Base-by-base conservation (phyloP, 176 grass and related monocot genomes). In the Microstegium vimineum region DNA sequence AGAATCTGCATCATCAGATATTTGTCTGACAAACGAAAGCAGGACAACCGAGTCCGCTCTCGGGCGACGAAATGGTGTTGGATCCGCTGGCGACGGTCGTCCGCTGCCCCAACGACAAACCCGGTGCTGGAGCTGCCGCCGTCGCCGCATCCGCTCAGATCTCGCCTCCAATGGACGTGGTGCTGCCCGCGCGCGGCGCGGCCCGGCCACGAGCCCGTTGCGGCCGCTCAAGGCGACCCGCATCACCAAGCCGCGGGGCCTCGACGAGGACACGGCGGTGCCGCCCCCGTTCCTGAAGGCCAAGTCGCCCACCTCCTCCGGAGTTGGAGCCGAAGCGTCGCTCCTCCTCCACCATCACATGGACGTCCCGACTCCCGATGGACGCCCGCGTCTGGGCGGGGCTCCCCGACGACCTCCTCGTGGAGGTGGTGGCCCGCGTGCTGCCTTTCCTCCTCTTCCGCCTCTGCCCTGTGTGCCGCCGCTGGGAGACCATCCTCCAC, bases 221-320 rank as follows among this genome's bases (percentile, higher is more conserved):
- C 86, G 86, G 23, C 83, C 93, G 35, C 92, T 89, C 64, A 95
- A 92, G 87, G 82, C 79, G 75, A 90, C 92, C 49, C 84, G 84
- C 23, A 95, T 89, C 78, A 97, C 92, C 22, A 86, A 90, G 85
- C 94, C 92, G 49, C 92, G 92, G 16, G 94, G 94, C 1, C 83
- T 97, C 45, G 92, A 94, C 80, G 94, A 97, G 85, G 94, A 97
- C 83, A 92, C 92, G 30, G 90, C 91, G 28, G 87, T 90, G 56
- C 89, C 84, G 60, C 86, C 73, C 43, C 72, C 86, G 14, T 83
- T 88, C 38, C 34, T 84, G 61, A 82, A 79, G 76, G 67, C 4
- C 43, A 28, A 67, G 28, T 71, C 69, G 20, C 34, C 64, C 14
- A 12, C 45, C n/a, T 25, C 30, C 5, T 13, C 28, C 35, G 16